Percentiles rank a stretch among this genome's conserved stretches.
phyloP scores from a whole-genome alignment of 257 asterid genomes.

The Knoxia roxburghii region DNA sequence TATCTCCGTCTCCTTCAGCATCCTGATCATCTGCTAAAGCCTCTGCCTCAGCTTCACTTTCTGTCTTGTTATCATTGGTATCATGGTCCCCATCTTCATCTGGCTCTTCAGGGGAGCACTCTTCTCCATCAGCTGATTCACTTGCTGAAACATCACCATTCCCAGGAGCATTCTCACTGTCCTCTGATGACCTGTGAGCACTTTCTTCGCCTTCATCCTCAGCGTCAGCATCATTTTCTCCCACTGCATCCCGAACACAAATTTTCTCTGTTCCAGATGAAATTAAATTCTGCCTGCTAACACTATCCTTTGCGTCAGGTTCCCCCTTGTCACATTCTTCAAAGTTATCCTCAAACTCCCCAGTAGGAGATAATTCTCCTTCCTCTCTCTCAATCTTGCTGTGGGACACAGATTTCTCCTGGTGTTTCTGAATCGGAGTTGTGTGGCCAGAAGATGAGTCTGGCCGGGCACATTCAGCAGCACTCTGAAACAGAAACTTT shows the following conservation, averaged over 20 bases:
- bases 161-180: slow-evolving; percentile 73
- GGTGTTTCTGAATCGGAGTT: slow-evolving; percentile 29
- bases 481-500: slow-evolving; percentile 36
- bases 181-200: slow-evolving; percentile 58
- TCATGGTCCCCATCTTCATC: slow-evolving; percentile 56
- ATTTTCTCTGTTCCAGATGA: slow-evolving; percentile 28
- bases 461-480: slow-evolving; percentile 25
- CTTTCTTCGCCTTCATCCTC: slow-evolving; percentile 59
- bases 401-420: slow-evolving; percentile 31
- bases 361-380: slow-evolving; percentile 68
- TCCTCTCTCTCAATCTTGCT: slow-evolving; percentile 57
- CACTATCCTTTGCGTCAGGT: slow-evolving; percentile 28
- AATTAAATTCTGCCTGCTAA: slow-evolving; percentile 25
- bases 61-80: slow-evolving; percentile 54
- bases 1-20: slow-evolving; percentile 40
- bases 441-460: slow-evolving; percentile 29
- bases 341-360: slow-evolving; percentile 41
- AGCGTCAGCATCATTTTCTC: slow-evolving; percentile 46
- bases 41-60: slow-evolving; percentile 80
- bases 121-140: slow-evolving; percentile 76
- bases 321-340: slow-evolving; percentile 29
- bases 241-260: slow-evolving; percentile 29
- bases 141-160: slow-evolving; percentile 60
- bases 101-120: slow-evolving; percentile 56
- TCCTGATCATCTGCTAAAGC: slow-evolving; percentile 46